Evolutionary conservation across 805 yeast species (phyloP).

Genomic region (Tetrapisispora arboricola): DNA sequence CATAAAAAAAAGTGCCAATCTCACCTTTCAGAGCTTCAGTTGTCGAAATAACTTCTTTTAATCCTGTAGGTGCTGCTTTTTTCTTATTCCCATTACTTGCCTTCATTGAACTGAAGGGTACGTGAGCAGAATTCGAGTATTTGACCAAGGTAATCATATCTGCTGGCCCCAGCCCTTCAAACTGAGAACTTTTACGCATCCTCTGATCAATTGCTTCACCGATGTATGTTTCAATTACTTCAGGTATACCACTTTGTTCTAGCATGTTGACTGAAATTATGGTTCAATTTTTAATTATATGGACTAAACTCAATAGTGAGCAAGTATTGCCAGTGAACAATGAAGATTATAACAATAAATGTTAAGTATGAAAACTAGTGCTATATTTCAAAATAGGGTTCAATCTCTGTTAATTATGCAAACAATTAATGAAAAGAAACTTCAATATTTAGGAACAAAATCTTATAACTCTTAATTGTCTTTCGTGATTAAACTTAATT

Average conservation of each 20-base stretch:
- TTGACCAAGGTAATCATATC: constrained; percentile 37
- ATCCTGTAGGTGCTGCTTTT: not conserved
- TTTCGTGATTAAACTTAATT: too few relatives aligned
- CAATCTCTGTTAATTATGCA: too few relatives aligned
- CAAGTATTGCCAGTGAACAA: too few relatives aligned
- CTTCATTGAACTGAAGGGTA: constrained; percentile 6
- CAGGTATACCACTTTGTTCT: constrained; percentile 50
- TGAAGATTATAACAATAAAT: too few relatives aligned
- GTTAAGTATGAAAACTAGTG: too few relatives aligned
- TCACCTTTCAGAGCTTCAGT: constrained; percentile 32
- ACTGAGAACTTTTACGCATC: constrained; percentile 43
- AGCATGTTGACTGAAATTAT: too few relatives aligned
- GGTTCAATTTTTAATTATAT: too few relatives aligned
- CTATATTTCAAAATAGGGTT: too few relatives aligned
- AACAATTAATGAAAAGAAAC: too few relatives aligned
- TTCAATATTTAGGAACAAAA: too few relatives aligned
- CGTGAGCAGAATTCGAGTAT: constrained; percentile 15
- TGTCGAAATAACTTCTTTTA: not conserved
- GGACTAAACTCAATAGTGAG: too few relatives aligned
- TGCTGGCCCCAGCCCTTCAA: constrained; percentile 61
- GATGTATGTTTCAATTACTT: constrained; percentile 44
- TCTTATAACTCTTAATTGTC: too few relatives aligned
- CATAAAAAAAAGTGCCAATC: constrained; percentile 60
- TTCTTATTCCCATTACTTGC: constrained; percentile 9
- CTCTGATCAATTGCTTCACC: constrained; percentile 56